Evolutionary conservation across 306 rosid species (phyloP).

Genomic region (Castanea sativa): DNA sequence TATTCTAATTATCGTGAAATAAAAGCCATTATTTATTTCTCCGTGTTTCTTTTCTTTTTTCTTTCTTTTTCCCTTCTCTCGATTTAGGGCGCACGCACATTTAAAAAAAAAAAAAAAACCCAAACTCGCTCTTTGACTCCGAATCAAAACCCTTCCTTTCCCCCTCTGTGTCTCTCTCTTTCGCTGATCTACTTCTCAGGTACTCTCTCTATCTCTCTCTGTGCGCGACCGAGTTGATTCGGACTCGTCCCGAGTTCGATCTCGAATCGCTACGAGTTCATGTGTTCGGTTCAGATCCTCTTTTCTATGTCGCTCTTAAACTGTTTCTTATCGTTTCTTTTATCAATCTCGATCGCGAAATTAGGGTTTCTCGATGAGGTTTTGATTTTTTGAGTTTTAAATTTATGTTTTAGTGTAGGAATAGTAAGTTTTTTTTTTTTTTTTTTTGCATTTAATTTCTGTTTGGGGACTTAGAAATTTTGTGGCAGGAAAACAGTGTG

Average conservation of each 20-base stretch:
- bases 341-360: not conserved
- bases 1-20: not conserved
- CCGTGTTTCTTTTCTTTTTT: not conserved
- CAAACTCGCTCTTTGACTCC: not conserved
- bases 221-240: not conserved
- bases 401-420: not conserved
- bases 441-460: constrained; percentile 5
- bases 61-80: not conserved
- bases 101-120: not conserved
- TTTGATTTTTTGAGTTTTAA: not conserved
- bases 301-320: not conserved
- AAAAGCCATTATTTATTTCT: not conserved
- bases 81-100: not conserved
- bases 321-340: not conserved
- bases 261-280: constrained; percentile 1
- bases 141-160: not conserved
- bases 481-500: not conserved
- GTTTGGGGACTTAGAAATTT: constrained; percentile 1
- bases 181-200: constrained; percentile 1
- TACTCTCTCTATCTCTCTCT: not conserved
- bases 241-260: constrained; percentile 15
- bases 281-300: not conserved
- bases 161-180: not conserved
- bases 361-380: not conserved
- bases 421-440: not conserved